A percentile compares a stretch with the other conserved stretches of the same genome.
Conservation (phyloP, 1,139 yeast species). For the Pichia kudriavzevii region DNA sequence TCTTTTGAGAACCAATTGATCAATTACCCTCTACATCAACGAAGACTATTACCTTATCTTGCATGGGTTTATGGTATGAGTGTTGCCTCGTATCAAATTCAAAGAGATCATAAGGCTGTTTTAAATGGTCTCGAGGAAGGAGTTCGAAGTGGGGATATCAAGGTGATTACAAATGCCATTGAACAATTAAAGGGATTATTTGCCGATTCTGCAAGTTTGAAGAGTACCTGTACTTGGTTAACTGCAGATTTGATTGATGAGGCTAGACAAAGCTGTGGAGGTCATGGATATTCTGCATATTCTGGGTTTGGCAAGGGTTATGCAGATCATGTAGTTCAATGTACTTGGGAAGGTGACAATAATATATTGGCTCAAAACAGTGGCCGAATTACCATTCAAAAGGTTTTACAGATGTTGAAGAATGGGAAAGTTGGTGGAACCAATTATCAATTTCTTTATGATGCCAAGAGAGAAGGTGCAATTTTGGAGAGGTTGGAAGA, state of each 20-base stretch:
- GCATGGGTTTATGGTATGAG: constrained; percentile 76
- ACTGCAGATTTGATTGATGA: constrained; percentile 75
- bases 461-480: constrained; percentile 24
- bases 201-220: constrained; percentile 80
- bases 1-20: constrained; percentile 55
- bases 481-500: constrained; percentile 27
- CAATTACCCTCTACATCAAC: constrained; percentile 82
- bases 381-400: constrained; percentile 68
- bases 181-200: constrained; percentile 68
- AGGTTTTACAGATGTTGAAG: constrained; percentile 32
- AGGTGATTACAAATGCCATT: constrained; percentile 41
- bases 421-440: constrained; percentile 26
- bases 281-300: constrained; percentile 89
- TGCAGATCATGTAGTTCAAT: constrained; percentile 91
- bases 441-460: constrained; percentile 25
- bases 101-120: constrained; percentile 44
- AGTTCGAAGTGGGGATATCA: constrained; percentile 34
- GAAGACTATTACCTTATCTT: constrained; percentile 72
- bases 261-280: constrained; percentile 94
- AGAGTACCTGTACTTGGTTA: constrained; percentile 87
- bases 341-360: constrained; percentile 98
- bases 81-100: constrained; percentile 63
- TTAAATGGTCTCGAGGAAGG: constrained; percentile 50
- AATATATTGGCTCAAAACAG: constrained; percentile 76
- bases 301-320: constrained; percentile 85